Evolutionary conservation across 2,329 filamentous ascomycete species (phyloP), one percentile per base, ranked within the genome.

Genomic region (Cladosporium sp.): DNA sequence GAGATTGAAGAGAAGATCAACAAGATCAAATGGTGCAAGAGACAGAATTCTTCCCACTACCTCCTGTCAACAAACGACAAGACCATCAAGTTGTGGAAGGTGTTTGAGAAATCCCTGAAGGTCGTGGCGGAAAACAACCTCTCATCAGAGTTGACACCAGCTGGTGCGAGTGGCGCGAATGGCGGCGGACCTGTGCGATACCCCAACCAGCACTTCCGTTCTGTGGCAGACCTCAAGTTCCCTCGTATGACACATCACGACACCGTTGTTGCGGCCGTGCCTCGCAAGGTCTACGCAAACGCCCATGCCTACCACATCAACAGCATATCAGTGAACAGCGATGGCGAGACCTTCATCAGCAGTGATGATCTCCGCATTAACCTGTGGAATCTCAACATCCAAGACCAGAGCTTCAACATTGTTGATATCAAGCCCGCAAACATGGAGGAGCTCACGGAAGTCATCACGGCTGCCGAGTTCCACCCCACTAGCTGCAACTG

Each of bases 1-100:
- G 93, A 98, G 73, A 98, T 98, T 67, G 93, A 98, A 79, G 93
- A 98, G 74, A 98, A 98, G 77, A 98, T 98, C 80, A 98, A 98
- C 80, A 98, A 98, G 79, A 98, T 98, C 76, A 98, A 97, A 73
- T 98, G 93, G 93, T 98, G 93, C 72, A 85, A 87, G 67, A 85
- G 93, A 72, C 92, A 97, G 73, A 98, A 98, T 78, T 88, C 92
- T 55, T 97, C 93, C 50, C 93, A 98, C 75, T 98, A 95, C 71
- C 83, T 98, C 46, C 82, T 98, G 51, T 97, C 93, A 38, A 98
- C 93, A 62, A 98, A 98, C 69, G 93, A 98, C 78, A 98, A 98
- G 78, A 98, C 93, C 36, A 98, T 98, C 80, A 98, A 98, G 77
- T 78, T 98, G 60, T 98, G 93, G 93, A 98, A 98, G 72, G 92